Base-by-base conservation (phyloP, 768 basidiomycete species). In the Termitomyces sp. region DNA sequence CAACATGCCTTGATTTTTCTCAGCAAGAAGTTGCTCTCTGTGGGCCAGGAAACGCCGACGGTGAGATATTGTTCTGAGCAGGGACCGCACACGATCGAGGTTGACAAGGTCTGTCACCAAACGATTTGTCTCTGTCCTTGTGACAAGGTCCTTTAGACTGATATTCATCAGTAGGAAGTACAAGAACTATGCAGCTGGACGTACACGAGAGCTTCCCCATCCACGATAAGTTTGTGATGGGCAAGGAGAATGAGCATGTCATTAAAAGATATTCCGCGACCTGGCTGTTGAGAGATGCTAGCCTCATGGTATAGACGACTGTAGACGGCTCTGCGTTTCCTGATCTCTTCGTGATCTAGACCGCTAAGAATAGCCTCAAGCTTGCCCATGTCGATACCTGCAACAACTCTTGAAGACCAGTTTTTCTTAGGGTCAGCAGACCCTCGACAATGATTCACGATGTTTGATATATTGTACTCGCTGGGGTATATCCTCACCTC, bases 181-280 rank as follows among this genome's bases (percentile, higher is more conserved):
- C 3, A 40, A 33, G 5, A 13, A 14, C 22, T 41, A 28, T 10
- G 6, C 24, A 40, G 41, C 30, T 20, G 35, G 14, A 82, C 92
- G 68, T 70, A 96, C 95, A 86, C 81, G 26, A 98, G 74, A 14
- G 95, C 95, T 32, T 93, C 90, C 28, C 83, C 83, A 71, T 97
- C 94, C 51, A 92, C 82, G 61, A 98, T 93, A 52, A 98, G 74
- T 70, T 92, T 94, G 74, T 98, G 87, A 68, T 97, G 96, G 1
- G 92, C 88, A 41, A 98, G 74, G 46, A 98, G 73, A 35, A 90
- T 68, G 3, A 98, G 79, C 91, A 96, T 96, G 46, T 85, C 82
- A 1, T 86, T 91, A 76, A 98, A 98, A 24, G 92, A 90, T 59
- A 98, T 92, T 9, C 94, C 94, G 52, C 83, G 79, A 1, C 85